Percentiles rank a stretch among this genome's conserved stretches.
Conservation (phyloP, 108 stramenopile genomes). For the Schizochytrium sp. region DNA sequence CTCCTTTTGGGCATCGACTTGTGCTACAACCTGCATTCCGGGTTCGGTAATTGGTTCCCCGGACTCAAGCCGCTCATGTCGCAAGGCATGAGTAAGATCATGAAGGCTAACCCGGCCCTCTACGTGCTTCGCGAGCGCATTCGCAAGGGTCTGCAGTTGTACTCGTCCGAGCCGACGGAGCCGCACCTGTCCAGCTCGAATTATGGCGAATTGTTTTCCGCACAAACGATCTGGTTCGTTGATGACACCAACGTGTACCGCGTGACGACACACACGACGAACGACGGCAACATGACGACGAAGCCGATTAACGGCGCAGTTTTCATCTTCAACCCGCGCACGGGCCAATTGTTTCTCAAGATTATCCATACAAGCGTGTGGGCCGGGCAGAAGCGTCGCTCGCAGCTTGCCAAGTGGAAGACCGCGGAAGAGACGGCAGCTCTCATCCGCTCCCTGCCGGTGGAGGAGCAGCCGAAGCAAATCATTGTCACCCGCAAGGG, state of each 20-base stretch:
- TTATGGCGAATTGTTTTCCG: slow-evolving; percentile 94
- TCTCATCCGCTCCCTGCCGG: slow-evolving; percentile 90
- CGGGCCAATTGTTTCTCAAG: slow-evolving; percentile 94
- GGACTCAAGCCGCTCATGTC: slow-evolving; percentile 94
- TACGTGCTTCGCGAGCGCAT: slow-evolving; percentile 97
- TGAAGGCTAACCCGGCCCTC: slow-evolving; percentile 98
- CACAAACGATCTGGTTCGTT: slow-evolving; percentile 98
- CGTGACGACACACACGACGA: slow-evolving; percentile 97
- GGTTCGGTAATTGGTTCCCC: slow-evolving; percentile 92
- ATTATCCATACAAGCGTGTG: slow-evolving; percentile 98
- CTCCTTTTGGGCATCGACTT: slow-evolving; percentile 89
- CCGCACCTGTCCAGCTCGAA: slow-evolving; percentile 96
- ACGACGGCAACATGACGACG: slow-evolving; percentile 95
- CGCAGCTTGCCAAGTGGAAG: slow-evolving; percentile 99
- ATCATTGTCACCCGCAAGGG: slow-evolving; percentile 98
- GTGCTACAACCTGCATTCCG: slow-evolving; percentile 93
- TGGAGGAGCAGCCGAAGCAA: slow-evolving; percentile 98
- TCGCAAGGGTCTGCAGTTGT: slow-evolving; percentile 96
- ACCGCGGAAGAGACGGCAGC: slow-evolving; percentile 98
- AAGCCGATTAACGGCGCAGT: slow-evolving; percentile 99
- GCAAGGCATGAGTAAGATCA: slow-evolving; percentile 98
- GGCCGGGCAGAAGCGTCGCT: slow-evolving; percentile 98
- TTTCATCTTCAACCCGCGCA: slow-evolving; percentile 97
- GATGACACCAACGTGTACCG: slow-evolving; percentile 99
- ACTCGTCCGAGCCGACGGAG: slow-evolving; percentile 97